A percentile compares a stretch with the other conserved stretches of the same genome.
Evolutionary conservation across 177 flowering plant species (phyloP).

Genomic region (Telopea speciosissima): DNA sequence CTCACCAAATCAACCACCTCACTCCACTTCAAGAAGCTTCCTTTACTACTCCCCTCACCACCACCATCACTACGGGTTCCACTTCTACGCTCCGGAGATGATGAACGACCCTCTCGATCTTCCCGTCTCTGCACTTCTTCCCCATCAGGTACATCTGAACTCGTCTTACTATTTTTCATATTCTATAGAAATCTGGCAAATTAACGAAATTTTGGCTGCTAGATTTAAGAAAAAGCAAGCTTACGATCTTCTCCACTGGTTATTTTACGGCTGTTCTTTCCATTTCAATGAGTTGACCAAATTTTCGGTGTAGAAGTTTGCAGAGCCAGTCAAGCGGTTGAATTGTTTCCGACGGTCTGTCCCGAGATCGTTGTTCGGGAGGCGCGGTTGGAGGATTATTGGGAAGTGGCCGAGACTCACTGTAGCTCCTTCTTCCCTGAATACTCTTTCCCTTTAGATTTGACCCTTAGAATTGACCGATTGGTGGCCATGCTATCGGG

Average conservation of each 20-base stretch:
- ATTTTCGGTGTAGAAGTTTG: not conserved
- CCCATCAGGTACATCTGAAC: not conserved
- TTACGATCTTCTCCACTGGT: not conserved
- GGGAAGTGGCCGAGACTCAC: constrained; percentile 99
- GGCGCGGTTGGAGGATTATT: constrained; percentile 84
- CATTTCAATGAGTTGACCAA: too few species aligned
- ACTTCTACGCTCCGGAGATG: too few species aligned
- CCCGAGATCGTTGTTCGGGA: constrained; percentile 37
- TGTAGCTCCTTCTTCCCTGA: constrained; percentile 96
- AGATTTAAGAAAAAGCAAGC: not conserved
- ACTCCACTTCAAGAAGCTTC: not conserved
- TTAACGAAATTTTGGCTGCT: too few species aligned
- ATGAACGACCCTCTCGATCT: too few species aligned
- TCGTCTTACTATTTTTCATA: not conserved
- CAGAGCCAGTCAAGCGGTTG: not conserved
- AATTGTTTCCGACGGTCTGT: not conserved
- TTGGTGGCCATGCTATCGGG: constrained; percentile 63
- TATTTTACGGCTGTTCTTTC: too few species aligned
- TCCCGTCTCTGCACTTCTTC: not conserved
- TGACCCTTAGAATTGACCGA: constrained; percentile 67
- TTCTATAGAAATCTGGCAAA: too few species aligned
- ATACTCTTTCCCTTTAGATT: constrained; percentile 79
- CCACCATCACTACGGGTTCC: too few species aligned
- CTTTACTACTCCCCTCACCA: not conserved
- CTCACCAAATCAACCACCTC: not conserved